These are phyloP conservation scores for Mucor indicus DNA, from an alignment of 371 early-diverging fungal species.

Conservation along the genomic window DNA sequence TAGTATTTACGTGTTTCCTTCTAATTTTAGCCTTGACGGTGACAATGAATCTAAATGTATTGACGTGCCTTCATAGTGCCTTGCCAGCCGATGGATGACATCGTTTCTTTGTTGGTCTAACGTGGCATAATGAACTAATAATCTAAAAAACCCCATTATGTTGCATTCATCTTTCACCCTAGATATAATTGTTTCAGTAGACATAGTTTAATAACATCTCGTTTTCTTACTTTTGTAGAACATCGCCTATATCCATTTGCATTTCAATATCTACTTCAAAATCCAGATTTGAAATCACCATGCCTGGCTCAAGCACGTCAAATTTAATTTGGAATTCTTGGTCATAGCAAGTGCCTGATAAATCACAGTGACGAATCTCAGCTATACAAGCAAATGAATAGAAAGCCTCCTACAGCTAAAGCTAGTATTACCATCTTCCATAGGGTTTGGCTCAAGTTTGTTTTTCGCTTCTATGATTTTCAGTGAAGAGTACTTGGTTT, in stretches of 20 bases:
- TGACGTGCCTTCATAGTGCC: neutral
- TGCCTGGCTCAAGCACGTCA: conserved; percentile 21
- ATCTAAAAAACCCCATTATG: conserved; percentile 30
- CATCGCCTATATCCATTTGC: conserved; percentile 20
- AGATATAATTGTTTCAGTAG: neutral
- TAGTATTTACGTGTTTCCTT: conserved; percentile 12
- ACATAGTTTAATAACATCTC: neutral
- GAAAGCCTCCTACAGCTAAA: no score
- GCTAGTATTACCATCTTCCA: conserved; percentile 1
- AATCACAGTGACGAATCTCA: conserved; percentile 26
- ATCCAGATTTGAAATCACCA: conserved; percentile 13
- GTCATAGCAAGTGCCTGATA: conserved; percentile 20
- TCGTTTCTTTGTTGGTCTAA: conserved; percentile 16
- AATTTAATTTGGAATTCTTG: conserved; percentile 23
- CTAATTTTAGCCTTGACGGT: conserved; percentile 18
- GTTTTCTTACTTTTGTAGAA: conserved; percentile 24
- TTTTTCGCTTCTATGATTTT: conserved; percentile 15
- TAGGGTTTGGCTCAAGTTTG: neutral
- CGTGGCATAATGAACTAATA: conserved; percentile 25
- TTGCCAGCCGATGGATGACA: conserved; percentile 14
- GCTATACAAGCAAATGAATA: neutral
- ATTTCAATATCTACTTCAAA: conserved; percentile 31
- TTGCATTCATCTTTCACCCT: conserved; percentile 31
- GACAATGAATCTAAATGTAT: conserved; percentile 14
- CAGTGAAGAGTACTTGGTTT: conserved; percentile 19